Evolutionary conservation across 768 basidiomycete genomes (phyloP).

Genomic region (Tulasnella sp.): DNA sequence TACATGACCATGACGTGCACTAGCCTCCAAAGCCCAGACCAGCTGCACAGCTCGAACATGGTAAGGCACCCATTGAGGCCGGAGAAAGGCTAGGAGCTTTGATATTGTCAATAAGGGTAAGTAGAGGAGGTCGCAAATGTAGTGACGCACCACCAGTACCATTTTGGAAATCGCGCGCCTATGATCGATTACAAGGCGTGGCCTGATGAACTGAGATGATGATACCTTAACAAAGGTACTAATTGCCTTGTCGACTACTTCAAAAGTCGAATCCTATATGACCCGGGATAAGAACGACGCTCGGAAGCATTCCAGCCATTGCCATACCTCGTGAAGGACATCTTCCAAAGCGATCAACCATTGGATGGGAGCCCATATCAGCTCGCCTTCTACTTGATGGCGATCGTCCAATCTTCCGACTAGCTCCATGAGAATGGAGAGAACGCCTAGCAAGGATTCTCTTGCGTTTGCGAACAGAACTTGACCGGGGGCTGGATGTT

Average conservation of each 20-base stretch:
- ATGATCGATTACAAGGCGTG: slow-evolving; percentile 48
- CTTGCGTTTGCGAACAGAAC: slow-evolving; percentile 33
- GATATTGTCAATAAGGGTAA: slow-evolving; percentile 12
- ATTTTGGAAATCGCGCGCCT: slow-evolving; percentile 51
- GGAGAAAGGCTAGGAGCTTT: slow-evolving; percentile 35
- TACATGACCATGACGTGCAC: slow-evolving; percentile 51
- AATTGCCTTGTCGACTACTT: slow-evolving; percentile 55
- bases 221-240: slow-evolving; percentile 50
- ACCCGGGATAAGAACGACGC: not conserved
- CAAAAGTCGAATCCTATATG: slow-evolving; percentile 53
- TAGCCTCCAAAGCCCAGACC: slow-evolving; percentile 68
- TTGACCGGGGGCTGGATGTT: not conserved
- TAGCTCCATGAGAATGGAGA: slow-evolving; percentile 39
- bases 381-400: not conserved
- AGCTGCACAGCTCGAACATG: slow-evolving; percentile 75
- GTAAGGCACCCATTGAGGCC: slow-evolving; percentile 55
- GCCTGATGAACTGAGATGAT: slow-evolving; percentile 42
- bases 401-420: not conserved
- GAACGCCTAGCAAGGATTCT: slow-evolving; percentile 47
- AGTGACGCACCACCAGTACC: slow-evolving; percentile 41
- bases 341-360: slow-evolving; percentile 57
- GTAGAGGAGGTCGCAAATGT: not conserved
- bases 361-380: slow-evolving; percentile 49
- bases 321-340: slow-evolving; percentile 47
- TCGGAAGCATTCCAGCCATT: not conserved